These are phyloP conservation scores for Smallanthus sonchifolius DNA, from an alignment of 129 eudicot species.

Conservation along the genomic window DNA sequence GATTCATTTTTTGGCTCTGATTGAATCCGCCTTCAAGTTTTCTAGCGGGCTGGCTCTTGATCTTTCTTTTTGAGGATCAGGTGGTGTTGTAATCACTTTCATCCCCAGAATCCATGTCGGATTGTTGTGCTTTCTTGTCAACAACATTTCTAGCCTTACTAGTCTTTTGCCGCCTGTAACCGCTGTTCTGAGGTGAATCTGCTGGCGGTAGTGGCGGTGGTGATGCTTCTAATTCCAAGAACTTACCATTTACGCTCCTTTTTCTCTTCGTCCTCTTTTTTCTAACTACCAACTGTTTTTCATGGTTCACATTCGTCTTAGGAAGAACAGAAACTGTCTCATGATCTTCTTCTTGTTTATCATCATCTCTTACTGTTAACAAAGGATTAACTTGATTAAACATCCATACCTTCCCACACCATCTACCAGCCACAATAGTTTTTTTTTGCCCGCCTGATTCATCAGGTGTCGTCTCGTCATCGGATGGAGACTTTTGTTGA, in stretches of 20 bases:
- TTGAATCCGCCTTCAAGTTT: constrained; percentile 23
- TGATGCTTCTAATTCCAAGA: constrained; percentile 26
- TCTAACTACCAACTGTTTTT: constrained; percentile 26
- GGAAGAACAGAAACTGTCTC: constrained; percentile 5
- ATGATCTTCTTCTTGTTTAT: constrained; percentile 33
- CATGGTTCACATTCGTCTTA: constrained; percentile 29
- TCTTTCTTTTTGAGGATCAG: no score
- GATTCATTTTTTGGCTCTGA: constrained; percentile 23
- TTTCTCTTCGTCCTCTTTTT: constrained; percentile 51
- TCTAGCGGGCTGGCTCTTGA: constrained; percentile 23
- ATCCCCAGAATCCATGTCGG: neutral
- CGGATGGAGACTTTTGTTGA: constrained; percentile 47
- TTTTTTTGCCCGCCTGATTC: constrained; percentile 55
- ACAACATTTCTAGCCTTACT: constrained; percentile 13
- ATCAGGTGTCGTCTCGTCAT: constrained; percentile 20
- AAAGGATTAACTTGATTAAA: constrained; percentile 70
- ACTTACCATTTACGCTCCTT: constrained; percentile 30
- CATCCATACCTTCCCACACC: constrained; percentile 95
- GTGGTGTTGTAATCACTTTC: neutral
- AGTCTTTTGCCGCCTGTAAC: constrained; percentile 21
- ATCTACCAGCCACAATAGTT: constrained; percentile 67
- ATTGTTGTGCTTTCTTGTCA: constrained; percentile 19
- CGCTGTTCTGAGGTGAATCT: constrained; percentile 21
- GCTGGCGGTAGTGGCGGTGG: neutral
- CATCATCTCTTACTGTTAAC: constrained; percentile 41